Evolutionary conservation across 176 grass and related monocot genomes (phyloP), one percentile per base, ranked within the genome.

Genomic region (Zoysia pacifica): DNA sequence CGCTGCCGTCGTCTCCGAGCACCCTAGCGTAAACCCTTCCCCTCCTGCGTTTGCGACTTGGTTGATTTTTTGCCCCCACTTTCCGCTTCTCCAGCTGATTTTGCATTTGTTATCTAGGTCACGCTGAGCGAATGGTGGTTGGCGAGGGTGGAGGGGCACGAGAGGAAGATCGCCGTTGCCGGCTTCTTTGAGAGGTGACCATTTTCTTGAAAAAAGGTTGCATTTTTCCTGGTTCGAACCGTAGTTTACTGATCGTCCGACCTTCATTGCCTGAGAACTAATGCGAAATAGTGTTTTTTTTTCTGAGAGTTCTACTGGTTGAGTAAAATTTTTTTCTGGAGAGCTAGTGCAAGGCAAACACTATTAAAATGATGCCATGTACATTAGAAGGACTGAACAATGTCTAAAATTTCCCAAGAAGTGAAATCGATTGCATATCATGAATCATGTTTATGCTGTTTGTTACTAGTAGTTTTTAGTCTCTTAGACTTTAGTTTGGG

Each of bases 91-190:
- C 3, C 28, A 2, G 54, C 11, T 44, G 73, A 45, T 75, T 45
- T 69, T 74, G 60, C 45, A 19, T 50, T 72, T 53, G 75, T 3
- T 62, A 19, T 40, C n/a, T 36, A 86, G 84, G 39, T 86, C 47
- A 14, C 2, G 38, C 72, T 86, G 38, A 20, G 0, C 38, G 65
- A 81, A 7, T 86, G 84, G 84, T 86, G 84, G 78, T 55, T 76
- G 78, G 46, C 2, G 15, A 52, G 55, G 19, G 79, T 82, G 72
- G 72, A 82, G 50, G 74, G 68, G 43, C 50, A 67, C 1, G 80
- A 83, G 0, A 49, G 46, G 61, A 87, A 87, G n/a, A 16, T 87
- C 18, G 61, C 51, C 7, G 61, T 87, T 44, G 62, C 9, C 49
- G 86, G 80, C 4, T 2, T 7, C 7, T 79, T 48, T 5, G n/a